Percentiles rank a stretch among this genome's conserved stretches.
phyloP scores from a whole-genome alignment of 148 eudicot genomes.

The Vaccinium darrowii region DNA sequence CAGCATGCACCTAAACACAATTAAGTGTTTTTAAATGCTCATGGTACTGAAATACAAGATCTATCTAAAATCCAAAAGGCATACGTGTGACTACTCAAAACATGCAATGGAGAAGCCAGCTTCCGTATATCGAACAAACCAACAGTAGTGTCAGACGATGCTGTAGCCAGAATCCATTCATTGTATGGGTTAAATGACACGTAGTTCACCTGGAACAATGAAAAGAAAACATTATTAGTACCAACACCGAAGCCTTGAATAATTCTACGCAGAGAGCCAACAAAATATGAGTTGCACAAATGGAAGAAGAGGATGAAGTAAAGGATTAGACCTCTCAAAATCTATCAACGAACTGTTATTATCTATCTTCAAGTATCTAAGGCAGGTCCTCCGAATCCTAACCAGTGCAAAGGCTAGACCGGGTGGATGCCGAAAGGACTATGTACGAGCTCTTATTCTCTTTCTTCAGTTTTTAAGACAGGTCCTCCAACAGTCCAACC shows the following conservation, averaged over 20 bases:
- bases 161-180: constrained; percentile 91
- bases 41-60: constrained; percentile 2
- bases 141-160: constrained; percentile 88
- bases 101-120: constrained; percentile 68
- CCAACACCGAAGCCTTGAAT: not conserved
- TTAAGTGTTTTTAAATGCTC: not conserved
- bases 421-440: not conserved
- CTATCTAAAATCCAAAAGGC: constrained; percentile 14
- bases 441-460: not conserved
- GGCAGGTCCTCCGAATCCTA: constrained; percentile 1
- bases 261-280: not conserved
- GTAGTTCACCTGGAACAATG: constrained; percentile 69
- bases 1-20: not conserved
- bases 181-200: constrained; percentile 85
- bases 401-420: not conserved
- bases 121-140: constrained; percentile 91
- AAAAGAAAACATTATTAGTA: constrained; percentile 1
- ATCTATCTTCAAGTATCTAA: not conserved
- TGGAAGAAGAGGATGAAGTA: not conserved
- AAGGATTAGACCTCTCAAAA: not conserved
- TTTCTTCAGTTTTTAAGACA: not conserved
- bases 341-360: not conserved
- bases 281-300: not conserved
- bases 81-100: constrained; percentile 75
- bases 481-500: not conserved